Evolutionary conservation across 2,329 filamentous ascomycete genomes (phyloP).

Genomic region (Aspergillus sp.): DNA sequence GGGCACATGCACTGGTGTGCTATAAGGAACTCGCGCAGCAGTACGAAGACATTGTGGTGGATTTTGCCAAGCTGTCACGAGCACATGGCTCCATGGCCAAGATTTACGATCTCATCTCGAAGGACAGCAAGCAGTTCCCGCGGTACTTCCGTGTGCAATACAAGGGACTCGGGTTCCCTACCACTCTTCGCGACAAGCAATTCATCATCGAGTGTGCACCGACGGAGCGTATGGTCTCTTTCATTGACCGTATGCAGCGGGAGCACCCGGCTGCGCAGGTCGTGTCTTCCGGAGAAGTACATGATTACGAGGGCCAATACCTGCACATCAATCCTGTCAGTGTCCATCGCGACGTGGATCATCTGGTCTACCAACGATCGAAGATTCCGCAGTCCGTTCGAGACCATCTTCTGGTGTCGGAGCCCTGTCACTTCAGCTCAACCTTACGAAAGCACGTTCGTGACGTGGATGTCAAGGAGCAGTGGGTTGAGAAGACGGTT

Average conservation of each 20-base stretch:
- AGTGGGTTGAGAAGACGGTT: constrained; percentile 79
- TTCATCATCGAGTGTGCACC: constrained; percentile 86
- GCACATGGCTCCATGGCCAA: constrained; percentile 88
- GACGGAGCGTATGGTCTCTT: constrained; percentile 74
- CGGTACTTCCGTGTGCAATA: constrained; percentile 92
- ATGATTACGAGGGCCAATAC: constrained; percentile 89
- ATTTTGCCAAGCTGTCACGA: constrained; percentile 87
- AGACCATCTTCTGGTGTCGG: constrained; percentile 80
- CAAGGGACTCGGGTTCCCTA: constrained; percentile 83
- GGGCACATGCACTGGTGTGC: constrained; percentile 81
- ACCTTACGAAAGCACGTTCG: constrained; percentile 70
- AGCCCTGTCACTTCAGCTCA: constrained; percentile 76
- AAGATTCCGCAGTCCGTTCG: constrained; percentile 78
- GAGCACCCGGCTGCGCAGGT: constrained; percentile 86
- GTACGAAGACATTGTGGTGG: constrained; percentile 86
- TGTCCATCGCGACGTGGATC: constrained; percentile 76
- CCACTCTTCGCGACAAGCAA: constrained; percentile 80
- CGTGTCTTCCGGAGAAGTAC: constrained; percentile 67
- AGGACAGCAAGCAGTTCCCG: constrained; percentile 74
- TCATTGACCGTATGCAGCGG: constrained; percentile 89
- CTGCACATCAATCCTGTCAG: constrained; percentile 79
- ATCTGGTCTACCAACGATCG: constrained; percentile 85
- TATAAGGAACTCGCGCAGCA: constrained; percentile 91
- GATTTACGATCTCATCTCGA: constrained; percentile 85
- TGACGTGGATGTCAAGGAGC: constrained; percentile 67